Percentiles rank a stretch among this genome's conserved stretches.
Conservation (phyloP, 768 basidiomycete species). For the Lentinula detonsa region DNA sequence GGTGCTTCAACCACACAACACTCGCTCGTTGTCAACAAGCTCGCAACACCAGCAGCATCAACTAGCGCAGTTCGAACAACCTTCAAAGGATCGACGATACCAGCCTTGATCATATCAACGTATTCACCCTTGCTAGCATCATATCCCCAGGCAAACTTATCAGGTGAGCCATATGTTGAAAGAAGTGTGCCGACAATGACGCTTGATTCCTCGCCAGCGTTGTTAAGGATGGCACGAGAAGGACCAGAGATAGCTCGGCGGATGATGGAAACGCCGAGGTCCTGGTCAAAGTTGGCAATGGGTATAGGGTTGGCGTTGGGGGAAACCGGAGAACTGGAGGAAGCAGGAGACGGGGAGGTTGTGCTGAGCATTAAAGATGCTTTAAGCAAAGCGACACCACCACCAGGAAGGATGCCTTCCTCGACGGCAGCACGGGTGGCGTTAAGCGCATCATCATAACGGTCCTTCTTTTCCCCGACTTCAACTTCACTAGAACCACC, state of each 20-base stretch:
- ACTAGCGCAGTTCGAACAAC: slow-evolving; percentile 91
- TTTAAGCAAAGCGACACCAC: slow-evolving; percentile 90
- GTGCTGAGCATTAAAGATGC: slow-evolving; percentile 62
- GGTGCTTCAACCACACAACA: slow-evolving; percentile 88
- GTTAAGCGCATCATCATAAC: slow-evolving; percentile 95
- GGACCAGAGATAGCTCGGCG: slow-evolving; percentile 80
- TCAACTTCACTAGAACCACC: slow-evolving; percentile 93
- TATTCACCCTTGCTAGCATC: slow-evolving; percentile 91
- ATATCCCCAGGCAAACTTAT: slow-evolving; percentile 85
- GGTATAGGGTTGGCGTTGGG: slow-evolving; percentile 62
- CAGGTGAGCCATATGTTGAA: slow-evolving; percentile 56
- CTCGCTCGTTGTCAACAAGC: slow-evolving; percentile 89
- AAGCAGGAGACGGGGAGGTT: slow-evolving; percentile 42
- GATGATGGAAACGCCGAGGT: slow-evolving; percentile 92
- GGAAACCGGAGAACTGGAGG: slow-evolving; percentile 44
- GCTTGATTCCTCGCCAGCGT: slow-evolving; percentile 90
- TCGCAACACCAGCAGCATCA: slow-evolving; percentile 92
- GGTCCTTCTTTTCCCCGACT: slow-evolving; percentile 99
- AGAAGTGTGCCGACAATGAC: slow-evolving; percentile 90
- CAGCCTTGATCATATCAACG: slow-evolving; percentile 89
- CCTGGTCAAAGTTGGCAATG: slow-evolving; percentile 93
- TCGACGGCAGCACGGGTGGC: slow-evolving; percentile 98
- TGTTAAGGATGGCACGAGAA: slow-evolving; percentile 81
- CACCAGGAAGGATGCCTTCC: slow-evolving; percentile 97
- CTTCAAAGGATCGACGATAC: slow-evolving; percentile 95